Evolutionary conservation across 2,329 filamentous ascomycete genomes (phyloP).

Genomic region (Chaetomiaceae sp.): DNA sequence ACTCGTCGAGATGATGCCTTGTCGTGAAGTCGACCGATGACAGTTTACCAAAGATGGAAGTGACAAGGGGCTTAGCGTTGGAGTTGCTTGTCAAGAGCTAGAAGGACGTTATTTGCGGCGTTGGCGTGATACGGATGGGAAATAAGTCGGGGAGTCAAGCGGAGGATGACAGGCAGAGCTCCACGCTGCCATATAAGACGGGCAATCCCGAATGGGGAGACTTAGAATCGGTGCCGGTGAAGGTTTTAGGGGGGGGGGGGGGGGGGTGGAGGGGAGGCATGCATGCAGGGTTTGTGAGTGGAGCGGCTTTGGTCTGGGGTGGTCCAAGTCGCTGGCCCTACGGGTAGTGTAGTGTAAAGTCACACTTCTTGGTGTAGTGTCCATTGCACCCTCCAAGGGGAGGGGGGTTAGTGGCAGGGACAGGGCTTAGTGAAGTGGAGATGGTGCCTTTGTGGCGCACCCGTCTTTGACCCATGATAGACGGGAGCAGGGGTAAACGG

Average conservation of each 20-base stretch:
- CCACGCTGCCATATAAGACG: constrained; percentile 26
- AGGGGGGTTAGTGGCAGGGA: neutral
- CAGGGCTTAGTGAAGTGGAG: constrained; percentile 17
- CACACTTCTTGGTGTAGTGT: constrained; percentile 3
- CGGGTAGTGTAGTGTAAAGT: neutral
- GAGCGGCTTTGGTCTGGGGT: constrained; percentile 16
- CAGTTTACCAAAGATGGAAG: constrained; percentile 23
- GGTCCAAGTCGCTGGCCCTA: constrained; percentile 15
- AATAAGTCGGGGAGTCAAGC: constrained; percentile 16
- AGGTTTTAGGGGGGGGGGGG: neutral
- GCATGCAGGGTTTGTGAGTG: constrained; percentile 14
- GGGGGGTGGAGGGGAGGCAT: neutral
- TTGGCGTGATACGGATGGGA: constrained; percentile 16
- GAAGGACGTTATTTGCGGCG: constrained; percentile 17
- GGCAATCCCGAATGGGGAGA: constrained; percentile 22
- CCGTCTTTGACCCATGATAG: constrained; percentile 17
- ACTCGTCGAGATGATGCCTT: constrained; percentile 12
- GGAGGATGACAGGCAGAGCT: constrained; percentile 20
- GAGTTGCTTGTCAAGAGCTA: constrained; percentile 12
- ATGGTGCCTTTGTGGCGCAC: constrained; percentile 16
- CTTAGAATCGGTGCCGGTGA: constrained; percentile 16
- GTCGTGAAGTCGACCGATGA: constrained; percentile 4
- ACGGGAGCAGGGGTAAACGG: constrained; percentile 17
- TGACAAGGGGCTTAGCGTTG: constrained; percentile 23
- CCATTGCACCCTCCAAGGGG: neutral